Evolutionary conservation across 495 filamentous ascomycete genomes (phyloP), one percentile per base, ranked within the genome.

Genomic region (Penicillium goetzii): DNA sequence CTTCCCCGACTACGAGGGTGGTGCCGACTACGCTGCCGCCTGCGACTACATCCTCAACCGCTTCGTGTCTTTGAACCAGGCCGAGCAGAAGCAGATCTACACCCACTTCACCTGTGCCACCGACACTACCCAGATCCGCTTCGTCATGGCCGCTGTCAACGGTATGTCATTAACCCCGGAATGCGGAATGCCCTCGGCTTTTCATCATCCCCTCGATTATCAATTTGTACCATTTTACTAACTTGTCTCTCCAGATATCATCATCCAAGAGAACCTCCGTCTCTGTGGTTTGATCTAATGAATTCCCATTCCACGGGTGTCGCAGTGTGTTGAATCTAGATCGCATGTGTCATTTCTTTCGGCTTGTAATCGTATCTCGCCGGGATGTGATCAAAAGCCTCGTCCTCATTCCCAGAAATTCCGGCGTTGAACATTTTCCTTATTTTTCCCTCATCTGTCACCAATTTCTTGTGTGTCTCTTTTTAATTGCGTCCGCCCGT

Each of bases 121-220:
- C 28, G 95, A 99, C 76, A 99, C 95, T 32, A 93, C 90, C 69
- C 95, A 99, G 76, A 99, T 99, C 68, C 92, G 96, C 62, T 99
- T 99, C 85, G 95, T 99, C 78, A 99, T 99, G 95, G 95, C 96
- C 55, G 95, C 95, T 38, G 95, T 99, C 68, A 99, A 99, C 83
- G 94, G 94, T 97, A 86, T 73, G 90, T 77, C 14, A 15, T 40
- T 3, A 33, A 9, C 45, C 60, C 12, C 21, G 17, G n/a, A 52
- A 43, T 45, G 32, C 33, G 52, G 52, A 21, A 25, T 38, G 11
- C 9, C 4, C 7, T 19, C 17, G 36, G 12, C 38, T 55, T 36
- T 54, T 21, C 1, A 8, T 23, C 41, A 23, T 4, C 15, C 25
- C n/a, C 30, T 32, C 30, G 4, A 12, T 38, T 28, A 17, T 26